Base-by-base conservation (phyloP, 1,284 basidiomycete species). In the Paramarasmius palmivorus region DNA sequence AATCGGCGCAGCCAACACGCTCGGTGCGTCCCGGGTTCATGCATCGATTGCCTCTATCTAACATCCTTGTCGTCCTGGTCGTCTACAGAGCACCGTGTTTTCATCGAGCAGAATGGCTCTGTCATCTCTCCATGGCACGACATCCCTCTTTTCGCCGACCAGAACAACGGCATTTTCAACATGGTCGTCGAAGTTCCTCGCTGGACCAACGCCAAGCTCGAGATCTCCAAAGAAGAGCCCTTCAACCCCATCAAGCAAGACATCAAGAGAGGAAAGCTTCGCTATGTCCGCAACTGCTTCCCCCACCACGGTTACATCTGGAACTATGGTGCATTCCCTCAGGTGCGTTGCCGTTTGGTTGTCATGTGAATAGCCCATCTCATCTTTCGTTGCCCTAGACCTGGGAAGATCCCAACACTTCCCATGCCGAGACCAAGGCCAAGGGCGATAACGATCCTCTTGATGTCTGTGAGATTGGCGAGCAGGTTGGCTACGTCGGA, bases 201-300 rank as follows among this genome's bases (percentile, higher is more conserved):
- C 67, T 99, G 97, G 97, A 98, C 95, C 72, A 99, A 99, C 82
- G 93, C 93, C 55, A 98, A 98, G 84, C 89, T 97, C 86, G 96
- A 99, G 78, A 97, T 98, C 74, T 95, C 84, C 74, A 98, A 98
- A 78, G 94, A 97, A 69, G 96, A 99, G 73, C 58, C 84, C 29
- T 94, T 99, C 85, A 99, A 99, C 79, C 95, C 95, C 64, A 98
- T 99, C 89, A 95, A 97, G 76, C 97, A 99, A 79, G 95, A 97
- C 72, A 88, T 90, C 71, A 97, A 96, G 79, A 94, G 92, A 77
- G 94, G 94, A 68, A 95, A 93, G 73, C 79, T 99, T 71, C 92
- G 97, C 66, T 99, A 84, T 74, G 97, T 99, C 61, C 91, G 97
- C 75, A 99, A 99, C 86, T 99, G 95, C 77, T 99, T 99, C 91